Percentiles rank a stretch among this genome's conserved stretches.
Evolutionary conservation across 2,329 filamentous ascomycete species (phyloP).

Genomic region (Scedosporium apiospermum): DNA sequence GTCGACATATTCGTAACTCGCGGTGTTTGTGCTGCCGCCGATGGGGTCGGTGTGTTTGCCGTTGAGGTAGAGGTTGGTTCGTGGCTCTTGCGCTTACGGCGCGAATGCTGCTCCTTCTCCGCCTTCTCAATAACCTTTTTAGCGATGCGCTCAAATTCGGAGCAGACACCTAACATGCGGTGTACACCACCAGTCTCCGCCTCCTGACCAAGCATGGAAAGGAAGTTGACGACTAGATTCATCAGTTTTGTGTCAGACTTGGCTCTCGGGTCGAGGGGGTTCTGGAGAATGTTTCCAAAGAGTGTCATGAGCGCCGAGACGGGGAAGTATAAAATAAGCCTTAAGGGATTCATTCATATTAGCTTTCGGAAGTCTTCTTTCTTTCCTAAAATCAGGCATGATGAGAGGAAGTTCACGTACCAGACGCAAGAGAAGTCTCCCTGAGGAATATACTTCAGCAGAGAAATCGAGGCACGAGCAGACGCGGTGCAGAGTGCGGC

Average conservation of each 20-base stretch:
- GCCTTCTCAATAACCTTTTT: constrained; percentile 84
- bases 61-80: constrained; percentile 24
- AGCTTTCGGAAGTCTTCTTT: no score
- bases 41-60: constrained; percentile 13
- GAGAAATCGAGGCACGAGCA: constrained; percentile 81
- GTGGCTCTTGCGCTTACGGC: constrained; percentile 75
- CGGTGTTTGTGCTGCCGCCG: constrained; percentile 20
- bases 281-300: constrained; percentile 94
- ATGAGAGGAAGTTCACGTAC: constrained; percentile 43
- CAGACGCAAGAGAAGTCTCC: constrained; percentile 93
- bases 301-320: constrained; percentile 90
- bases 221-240: constrained; percentile 84
- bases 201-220: constrained; percentile 81
- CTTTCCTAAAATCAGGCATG: no score
- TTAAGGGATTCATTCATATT: constrained; percentile 16
- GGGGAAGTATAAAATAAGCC: constrained; percentile 92
- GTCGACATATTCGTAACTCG: constrained; percentile 18
- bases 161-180: constrained; percentile 86
- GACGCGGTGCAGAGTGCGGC: constrained; percentile 88
- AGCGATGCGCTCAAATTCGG: constrained; percentile 94
- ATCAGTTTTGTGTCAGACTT: constrained; percentile 85
- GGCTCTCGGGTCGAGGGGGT: constrained; percentile 80
- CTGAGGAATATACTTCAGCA: constrained; percentile 93
- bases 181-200: constrained; percentile 84
- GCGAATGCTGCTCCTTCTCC: constrained; percentile 71